These are phyloP conservation scores for Apiosordaria backusii DNA, from an alignment of 495 filamentous ascomycete genomes.

Conservation along the genomic window DNA sequence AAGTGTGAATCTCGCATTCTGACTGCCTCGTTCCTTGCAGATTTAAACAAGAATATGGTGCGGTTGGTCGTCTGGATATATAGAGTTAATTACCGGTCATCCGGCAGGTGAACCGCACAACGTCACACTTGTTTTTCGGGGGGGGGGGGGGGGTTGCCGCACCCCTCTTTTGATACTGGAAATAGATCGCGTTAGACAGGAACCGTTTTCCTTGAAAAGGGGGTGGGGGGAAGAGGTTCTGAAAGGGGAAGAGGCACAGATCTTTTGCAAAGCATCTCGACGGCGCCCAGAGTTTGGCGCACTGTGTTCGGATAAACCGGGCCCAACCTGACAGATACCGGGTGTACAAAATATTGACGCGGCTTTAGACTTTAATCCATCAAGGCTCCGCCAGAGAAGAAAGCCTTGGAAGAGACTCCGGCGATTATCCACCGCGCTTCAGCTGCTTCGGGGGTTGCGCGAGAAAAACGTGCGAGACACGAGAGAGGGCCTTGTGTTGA, in stretches of 20 bases:
- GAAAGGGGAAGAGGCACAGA: conserved; percentile 3
- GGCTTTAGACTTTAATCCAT: background rate
- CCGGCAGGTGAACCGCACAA: background rate
- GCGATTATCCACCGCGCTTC: background rate
- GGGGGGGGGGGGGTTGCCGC: background rate
- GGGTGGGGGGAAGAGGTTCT: background rate
- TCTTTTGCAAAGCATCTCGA: background rate
- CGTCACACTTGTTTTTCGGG: background rate
- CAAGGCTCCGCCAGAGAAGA: background rate
- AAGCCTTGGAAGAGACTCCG: background rate
- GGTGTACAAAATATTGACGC: background rate
- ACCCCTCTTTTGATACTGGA: background rate
- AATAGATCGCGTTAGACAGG: conserved; percentile 22
- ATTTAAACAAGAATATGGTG: background rate
- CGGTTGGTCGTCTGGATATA: background rate
- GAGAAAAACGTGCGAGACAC: background rate
- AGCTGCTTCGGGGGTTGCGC: background rate
- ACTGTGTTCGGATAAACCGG: conserved; percentile 27
- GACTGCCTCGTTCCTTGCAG: background rate
- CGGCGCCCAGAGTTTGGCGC: background rate
- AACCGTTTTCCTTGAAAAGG: background rate
- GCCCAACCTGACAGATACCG: background rate
- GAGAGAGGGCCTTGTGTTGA: background rate
- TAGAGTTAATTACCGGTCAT: background rate
- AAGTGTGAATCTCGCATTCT: background rate